These are phyloP conservation scores for Chytriomyces hyalinus DNA, from an alignment of 192 early-diverging fungal genomes.

Conservation along the genomic window DNA sequence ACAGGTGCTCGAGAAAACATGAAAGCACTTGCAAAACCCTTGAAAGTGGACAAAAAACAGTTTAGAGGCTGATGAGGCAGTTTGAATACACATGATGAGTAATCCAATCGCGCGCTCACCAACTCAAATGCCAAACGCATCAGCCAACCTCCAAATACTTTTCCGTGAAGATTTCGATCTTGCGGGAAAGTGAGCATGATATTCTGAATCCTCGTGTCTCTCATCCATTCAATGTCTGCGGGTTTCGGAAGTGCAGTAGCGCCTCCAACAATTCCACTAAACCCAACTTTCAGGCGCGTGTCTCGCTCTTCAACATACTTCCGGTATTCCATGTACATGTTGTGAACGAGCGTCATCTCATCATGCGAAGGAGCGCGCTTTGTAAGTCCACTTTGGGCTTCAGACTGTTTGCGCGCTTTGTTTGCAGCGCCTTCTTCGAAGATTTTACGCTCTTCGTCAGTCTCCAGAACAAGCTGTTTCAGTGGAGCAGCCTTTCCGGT, in stretches of 20 bases:
- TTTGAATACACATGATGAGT: conserved; percentile 57
- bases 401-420: conserved; percentile 58
- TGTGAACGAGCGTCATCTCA: conserved; percentile 77
- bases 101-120: conserved; percentile 37
- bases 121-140: conserved; percentile 89
- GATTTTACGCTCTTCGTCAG: conserved; percentile 74
- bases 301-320: conserved; percentile 55
- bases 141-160: conserved; percentile 77
- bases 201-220: conserved; percentile 70
- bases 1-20: not conserved
- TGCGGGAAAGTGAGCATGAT: conserved; percentile 76
- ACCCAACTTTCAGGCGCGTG: not conserved
- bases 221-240: conserved; percentile 66
- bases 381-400: conserved; percentile 57
- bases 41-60: conserved; percentile 62
- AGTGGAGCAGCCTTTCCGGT: conserved; percentile 73
- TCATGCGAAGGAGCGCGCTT: conserved; percentile 78
- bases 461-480: conserved; percentile 75
- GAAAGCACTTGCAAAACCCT: not conserved
- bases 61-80: conserved; percentile 67
- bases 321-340: conserved; percentile 69
- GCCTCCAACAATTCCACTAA: conserved; percentile 32
- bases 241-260: conserved; percentile 8
- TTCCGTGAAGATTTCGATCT: conserved; percentile 81
- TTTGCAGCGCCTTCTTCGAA: conserved; percentile 70